Evolutionary conservation across 225 moss, liverwort and hornwort species (phyloP), one percentile per base, ranked within the genome.

Genomic region (Physcomitrellopsis africana): DNA sequence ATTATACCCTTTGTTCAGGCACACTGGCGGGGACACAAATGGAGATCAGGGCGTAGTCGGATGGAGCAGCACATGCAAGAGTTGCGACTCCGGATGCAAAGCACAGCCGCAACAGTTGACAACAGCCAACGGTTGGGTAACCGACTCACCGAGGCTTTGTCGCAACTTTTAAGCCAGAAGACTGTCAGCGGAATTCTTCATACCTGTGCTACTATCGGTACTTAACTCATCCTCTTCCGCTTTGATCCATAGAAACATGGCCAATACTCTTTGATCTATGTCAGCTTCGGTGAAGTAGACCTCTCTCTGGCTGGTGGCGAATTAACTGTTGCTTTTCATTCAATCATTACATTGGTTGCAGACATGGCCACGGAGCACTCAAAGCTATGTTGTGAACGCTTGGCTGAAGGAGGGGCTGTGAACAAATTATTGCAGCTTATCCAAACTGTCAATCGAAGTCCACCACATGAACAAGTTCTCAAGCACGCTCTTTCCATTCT

Each of bases 401-500:
- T 94, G 74, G 92, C 87, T 64, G 82, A 87, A 75, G 88, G 86
- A 74, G 94, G 94, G 57, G 94, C 94, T 47, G 86, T 92, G 23
- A 71, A 42, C 17, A 90, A 89, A 70, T 69, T 94, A 49, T 58
- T 92, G 70, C 75, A 80, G 68, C 79, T 94, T 41, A 92, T 94
- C 72, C 92, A 89, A 81, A 94, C 90, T 7, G 89, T 88, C 42
- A 92, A 94, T 71, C 86, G 94, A 41, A 94, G 94, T 58, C 86
- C 94, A 29, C 94, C 92, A 11, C 90, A 90, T 46, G 92, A 94
- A 79, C 92, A 92, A 81, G 94, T 94, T 44, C 82, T 94, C 51
- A 94, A 94, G 86, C 94, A 92, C 67, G 90, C 94, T 17, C 89
- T 94, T 22, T 87, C 94, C 45, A 90, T 86, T 69, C 84, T 94